Evolutionary conservation across 2,329 filamentous ascomycete species (phyloP), one percentile per base, ranked within the genome.

Genomic region (Neofusicoccum cordaticola): DNA sequence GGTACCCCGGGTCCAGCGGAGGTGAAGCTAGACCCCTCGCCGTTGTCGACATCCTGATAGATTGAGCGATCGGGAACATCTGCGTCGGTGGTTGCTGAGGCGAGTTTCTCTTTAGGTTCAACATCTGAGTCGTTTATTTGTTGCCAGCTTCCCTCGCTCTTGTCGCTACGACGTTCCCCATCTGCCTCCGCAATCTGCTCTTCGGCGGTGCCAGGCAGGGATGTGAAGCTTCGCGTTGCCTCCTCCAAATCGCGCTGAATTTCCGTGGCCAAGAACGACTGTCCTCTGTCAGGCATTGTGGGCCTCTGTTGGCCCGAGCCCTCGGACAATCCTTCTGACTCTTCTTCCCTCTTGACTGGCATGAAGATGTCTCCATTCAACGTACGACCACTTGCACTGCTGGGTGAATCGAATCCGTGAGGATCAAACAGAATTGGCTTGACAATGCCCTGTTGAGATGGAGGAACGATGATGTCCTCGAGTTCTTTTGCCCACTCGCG

Each of bases 211-310:
- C 13, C 62, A 3, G 52, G 62, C 44, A 58, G 8, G 2, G 62
- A 63, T 12, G 61, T 15, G 31, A 56, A 35, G n/a, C 27, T 65
- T 15, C 63, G 37, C 1, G 53, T 60, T 17, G 45, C 56, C 69
- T 84, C 82, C 71, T 83, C 82, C 8, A 84, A 69, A 27, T 74
- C 72, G 9, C 82, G 77, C 58, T 78, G 79, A 47, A 84, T 82
- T 57, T 80, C 78, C 3, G 80, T 79, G 3, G 82, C 82, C 65
- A 79, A 74, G 39, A 77, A 83, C 2, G 79, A 78, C 15, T 73
- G 75, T 60, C 81, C 79, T 65, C 82, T 74, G 15, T 74, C 70
- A 31, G 81, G 81, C 78, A 84, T 80, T n/a, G 73, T 74, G 12
- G 82, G 82, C 69, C 82, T 70, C 22, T 71, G 71, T 4, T 56